Conservation (phyloP, 2,329 filamentous ascomycete species). For the Botryotinia narcissicola region DNA sequence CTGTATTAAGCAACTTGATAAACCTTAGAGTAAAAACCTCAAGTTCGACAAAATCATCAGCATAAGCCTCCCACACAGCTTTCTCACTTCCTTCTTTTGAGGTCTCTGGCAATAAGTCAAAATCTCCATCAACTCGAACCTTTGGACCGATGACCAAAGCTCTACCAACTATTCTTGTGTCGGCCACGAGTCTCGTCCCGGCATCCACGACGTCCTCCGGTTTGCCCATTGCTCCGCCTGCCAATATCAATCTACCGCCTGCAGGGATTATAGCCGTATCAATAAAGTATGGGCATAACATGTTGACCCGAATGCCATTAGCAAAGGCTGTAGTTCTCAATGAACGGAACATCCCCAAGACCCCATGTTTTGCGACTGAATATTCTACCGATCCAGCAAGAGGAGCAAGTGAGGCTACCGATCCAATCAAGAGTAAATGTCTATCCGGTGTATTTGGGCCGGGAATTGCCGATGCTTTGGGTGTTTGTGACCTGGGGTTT, state of each 20-base stretch:
- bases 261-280: constrained; percentile 57
- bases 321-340: constrained; percentile 51
- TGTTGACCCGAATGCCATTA: constrained; percentile 59
- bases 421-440: constrained; percentile 62
- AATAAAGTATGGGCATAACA: constrained; percentile 66
- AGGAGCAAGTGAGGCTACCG: constrained; percentile 54
- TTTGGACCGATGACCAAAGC: constrained; percentile 58
- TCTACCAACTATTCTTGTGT: constrained; percentile 55
- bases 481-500: constrained; percentile 45
- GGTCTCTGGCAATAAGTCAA: constrained; percentile 28
- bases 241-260: constrained; percentile 50
- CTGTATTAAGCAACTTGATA: constrained; percentile 52
- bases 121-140: constrained; percentile 46
- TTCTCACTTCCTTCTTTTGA: constrained; percentile 38
- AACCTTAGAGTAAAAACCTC: constrained; percentile 56
- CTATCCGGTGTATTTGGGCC: constrained; percentile 47
- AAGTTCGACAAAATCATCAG: constrained; percentile 54
- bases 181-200: constrained; percentile 59
- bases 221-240: constrained; percentile 53
- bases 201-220: constrained; percentile 62
- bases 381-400: constrained; percentile 53
- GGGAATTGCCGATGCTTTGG: constrained; percentile 38
- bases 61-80: constrained; percentile 60
- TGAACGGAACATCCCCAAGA: constrained; percentile 62
- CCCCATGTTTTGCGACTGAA: constrained; percentile 61